Base-by-base conservation (phyloP, 805 yeast species). In the Cyberlindnera veronae region DNA sequence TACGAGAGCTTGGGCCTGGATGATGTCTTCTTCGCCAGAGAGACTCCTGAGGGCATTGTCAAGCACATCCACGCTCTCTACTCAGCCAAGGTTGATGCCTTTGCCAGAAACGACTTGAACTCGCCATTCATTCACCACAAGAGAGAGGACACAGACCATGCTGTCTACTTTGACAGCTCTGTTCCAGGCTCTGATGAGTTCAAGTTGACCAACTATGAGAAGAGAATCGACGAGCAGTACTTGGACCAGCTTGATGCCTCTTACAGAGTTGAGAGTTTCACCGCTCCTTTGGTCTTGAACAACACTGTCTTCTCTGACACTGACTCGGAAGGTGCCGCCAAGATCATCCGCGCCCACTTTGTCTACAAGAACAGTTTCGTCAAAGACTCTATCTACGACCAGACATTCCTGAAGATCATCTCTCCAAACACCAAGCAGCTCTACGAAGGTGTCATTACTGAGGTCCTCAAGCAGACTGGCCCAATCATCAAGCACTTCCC, bases 41-140 rank as follows among this genome's bases (percentile, higher is more conserved):
- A 91, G 58, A 69, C 85, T 5, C 84, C 90, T 12, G 78, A 74
- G 38, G 85, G 82, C 45, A 84, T 91, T 50, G 90, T 86, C 14
- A 76, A 82, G 39, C 89, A 90, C 57, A 86, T 91, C 53, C 84
- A 84, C 57, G 84, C 96, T 9, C 71, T 91, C 39, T 91, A 91
- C 64, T 86, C 96, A 24, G 90, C 97, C 42, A 93, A 93, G 61
- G 76, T 93, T 39, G 93, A 91, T 52, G 95, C 96, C 7, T 86
- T 74, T 58, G 84, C 93, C 4, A 66, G 75, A 47, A 73, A 81
- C 35, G 75, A 67, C 42, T 68, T 71, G 39, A 64, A 63, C 43
- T 66, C 68, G 47, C 81, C 82, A 16, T 74, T 79, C 49, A 81
- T 91, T 49, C 86, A 82, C 48, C 86, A 88, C 61, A 82, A 81